Evolutionary conservation across 2,329 filamentous ascomycete species (phyloP), one percentile per base, ranked within the genome.

Genomic region (Paradendryphiella salina): DNA sequence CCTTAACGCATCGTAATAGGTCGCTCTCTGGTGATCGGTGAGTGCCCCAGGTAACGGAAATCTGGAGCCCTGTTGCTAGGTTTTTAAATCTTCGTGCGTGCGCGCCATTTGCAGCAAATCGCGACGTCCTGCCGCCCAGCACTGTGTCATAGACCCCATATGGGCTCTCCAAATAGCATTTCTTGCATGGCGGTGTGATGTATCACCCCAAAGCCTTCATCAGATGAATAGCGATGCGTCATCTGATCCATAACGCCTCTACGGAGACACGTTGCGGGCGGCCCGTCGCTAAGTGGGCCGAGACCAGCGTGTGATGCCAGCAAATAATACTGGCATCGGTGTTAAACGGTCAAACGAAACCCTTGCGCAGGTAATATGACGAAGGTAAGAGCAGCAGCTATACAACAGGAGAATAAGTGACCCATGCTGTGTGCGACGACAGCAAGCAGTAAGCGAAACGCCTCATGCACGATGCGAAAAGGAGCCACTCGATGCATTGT

Each of bases 251-350:
- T 47, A 47, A 42, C 28, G 43, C 33, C 42, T 40, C 38, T 50
- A 49, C 28, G 41, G 47, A 54, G 52, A 58, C 57, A 60, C 57
- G 57, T 58, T 46, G 57, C 52, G 47, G n/a, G 45, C 47, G 57
- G 55, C 46, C 43, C 48, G 39, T 34, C 47, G 50, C 50, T 38
- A 46, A 46, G 55, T 57, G 52, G 55, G 47, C 52, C 52, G 20
- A 29, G 35, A 48, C 38, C 55, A 32, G 17, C 44, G 32, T 29
- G 32, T 29, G 41, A 20, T 52, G 56, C 57, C 55, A 59, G 50
- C 57, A 54, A 49, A 46, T 34, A 35, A 21, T 26, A 21, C 15
- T 14, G 38, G 31, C 45, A 43, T 38, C 38, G 42, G 42, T 43
- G 35, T 15, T 14, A 14, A 37, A 41, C 21, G 28, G 34, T 38